phyloP scores from a whole-genome alignment of 164 flowering plant species.

The Echeveria elegans region DNA sequence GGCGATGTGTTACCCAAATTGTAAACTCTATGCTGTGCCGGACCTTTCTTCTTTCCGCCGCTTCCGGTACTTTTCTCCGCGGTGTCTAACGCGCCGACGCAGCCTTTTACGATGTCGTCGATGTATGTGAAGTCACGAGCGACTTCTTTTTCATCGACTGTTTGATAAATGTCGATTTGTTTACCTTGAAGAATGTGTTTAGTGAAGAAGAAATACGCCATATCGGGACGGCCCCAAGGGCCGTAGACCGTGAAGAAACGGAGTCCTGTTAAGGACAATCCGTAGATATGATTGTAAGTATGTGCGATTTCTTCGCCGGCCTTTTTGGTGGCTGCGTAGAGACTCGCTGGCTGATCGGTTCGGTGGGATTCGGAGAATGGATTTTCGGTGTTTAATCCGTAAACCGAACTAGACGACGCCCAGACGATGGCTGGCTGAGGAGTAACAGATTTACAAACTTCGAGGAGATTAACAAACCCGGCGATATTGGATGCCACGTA shows the following conservation, averaged over 20 bases:
- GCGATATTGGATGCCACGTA: conserved; percentile 76
- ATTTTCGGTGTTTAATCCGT: conserved; percentile 65
- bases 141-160: conserved; percentile 61
- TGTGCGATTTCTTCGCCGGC: conserved; percentile 93
- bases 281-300: conserved; percentile 86
- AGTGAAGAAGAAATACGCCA: conserved; percentile 94
- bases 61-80: conserved; percentile 89
- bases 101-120: conserved; percentile 81
- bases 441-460: conserved; percentile 46
- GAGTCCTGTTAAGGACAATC: conserved; percentile 69
- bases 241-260: conserved; percentile 92
- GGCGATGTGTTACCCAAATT: conserved; percentile 89
- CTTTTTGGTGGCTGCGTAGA: conserved; percentile 90
- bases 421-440: conserved; percentile 90
- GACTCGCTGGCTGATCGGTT: conserved; percentile 82
- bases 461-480: conserved; percentile 68
- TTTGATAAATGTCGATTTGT: conserved; percentile 41
- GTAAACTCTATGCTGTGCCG: conserved; percentile 76
- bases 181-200: conserved; percentile 71
- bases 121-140: conserved; percentile 94
- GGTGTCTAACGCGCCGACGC: conserved; percentile 79
- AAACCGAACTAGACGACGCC: conserved; percentile 89
- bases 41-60: conserved; percentile 66
- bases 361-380: conserved; percentile 76
- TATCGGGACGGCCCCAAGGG: conserved; percentile 89